Evolutionary conservation across 1,284 basidiomycete species (phyloP).

Genomic region (Trichosporon inkin): DNA sequence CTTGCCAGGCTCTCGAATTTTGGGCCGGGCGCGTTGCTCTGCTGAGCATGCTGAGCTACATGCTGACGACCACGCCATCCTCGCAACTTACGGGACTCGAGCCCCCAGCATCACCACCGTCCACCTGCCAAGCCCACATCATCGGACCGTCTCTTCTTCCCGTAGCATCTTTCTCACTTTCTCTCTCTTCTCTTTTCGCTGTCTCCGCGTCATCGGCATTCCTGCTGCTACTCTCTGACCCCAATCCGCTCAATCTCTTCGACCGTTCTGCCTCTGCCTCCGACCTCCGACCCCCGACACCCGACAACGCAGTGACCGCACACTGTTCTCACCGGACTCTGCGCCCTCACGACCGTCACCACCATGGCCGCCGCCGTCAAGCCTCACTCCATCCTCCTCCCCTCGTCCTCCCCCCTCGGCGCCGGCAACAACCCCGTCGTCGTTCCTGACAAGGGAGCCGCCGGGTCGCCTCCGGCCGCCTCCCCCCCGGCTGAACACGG

Average conservation of each 20-base stretch:
- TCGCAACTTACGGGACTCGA: neutral
- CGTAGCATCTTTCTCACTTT: neutral
- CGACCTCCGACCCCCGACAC: too few species aligned
- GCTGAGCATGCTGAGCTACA: neutral
- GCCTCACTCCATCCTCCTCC: constrained; percentile 20
- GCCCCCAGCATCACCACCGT: neutral
- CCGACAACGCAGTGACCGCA: neutral
- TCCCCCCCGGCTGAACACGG: neutral
- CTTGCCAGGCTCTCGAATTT: neutral
- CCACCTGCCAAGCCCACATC: too few species aligned
- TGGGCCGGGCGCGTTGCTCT: neutral
- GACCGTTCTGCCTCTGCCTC: too few species aligned
- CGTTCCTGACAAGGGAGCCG: neutral
- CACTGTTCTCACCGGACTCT: neutral
- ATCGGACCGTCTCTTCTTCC: too few species aligned
- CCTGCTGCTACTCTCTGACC: neutral
- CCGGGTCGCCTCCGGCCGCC: neutral
- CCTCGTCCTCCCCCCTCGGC: constrained; percentile 12
- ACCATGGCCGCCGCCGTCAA: neutral
- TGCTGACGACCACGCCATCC: neutral
- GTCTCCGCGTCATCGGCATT: neutral
- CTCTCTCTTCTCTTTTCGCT: neutral
- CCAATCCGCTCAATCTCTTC: too few species aligned
- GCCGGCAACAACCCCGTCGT: constrained; percentile 9
- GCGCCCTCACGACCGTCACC: neutral